phyloP scores from a whole-genome alignment of 768 basidiomycete genomes.

The Pulveroboletus ravenelii region DNA sequence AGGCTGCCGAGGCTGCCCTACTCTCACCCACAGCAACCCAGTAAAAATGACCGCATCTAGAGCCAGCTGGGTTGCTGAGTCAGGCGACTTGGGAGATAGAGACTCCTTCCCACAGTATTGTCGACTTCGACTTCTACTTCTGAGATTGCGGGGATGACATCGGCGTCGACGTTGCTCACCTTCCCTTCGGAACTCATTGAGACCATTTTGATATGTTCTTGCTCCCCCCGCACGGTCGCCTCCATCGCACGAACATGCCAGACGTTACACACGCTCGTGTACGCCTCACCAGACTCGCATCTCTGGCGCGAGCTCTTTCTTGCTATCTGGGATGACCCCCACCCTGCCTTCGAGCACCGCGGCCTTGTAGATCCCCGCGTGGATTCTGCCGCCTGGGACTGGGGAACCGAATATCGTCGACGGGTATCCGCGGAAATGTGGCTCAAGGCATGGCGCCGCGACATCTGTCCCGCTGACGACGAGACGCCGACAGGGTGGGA shows the following conservation, averaged over 20 bases:
- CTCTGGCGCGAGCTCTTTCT: slow-evolving; percentile 50
- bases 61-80: too few relatives aligned
- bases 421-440: slow-evolving; percentile 20
- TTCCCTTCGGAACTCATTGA: slow-evolving; percentile 42
- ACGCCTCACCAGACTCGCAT: slow-evolving; percentile 31
- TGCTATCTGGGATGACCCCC: slow-evolving; percentile 47
- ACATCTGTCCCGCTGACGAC: slow-evolving; percentile 4
- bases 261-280: slow-evolving; percentile 34
- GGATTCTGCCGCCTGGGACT: slow-evolving; percentile 17
- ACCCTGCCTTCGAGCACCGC: slow-evolving; percentile 29
- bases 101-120: slow-evolving; percentile 3
- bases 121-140: background rate
- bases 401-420: slow-evolving; percentile 21
- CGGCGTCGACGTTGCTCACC: background rate
- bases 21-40: too few relatives aligned
- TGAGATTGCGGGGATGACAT: background rate
- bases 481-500: background rate
- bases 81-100: too few relatives aligned
- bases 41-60: too few relatives aligned
- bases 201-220: slow-evolving; percentile 28
- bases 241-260: slow-evolving; percentile 35
- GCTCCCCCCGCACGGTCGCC: slow-evolving; percentile 32
- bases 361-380: slow-evolving; percentile 23
- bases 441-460: slow-evolving; percentile 23
- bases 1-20: too few relatives aligned